Conservation (phyloP, 441 rosid species). For the Biscutella auriculata region DNA sequence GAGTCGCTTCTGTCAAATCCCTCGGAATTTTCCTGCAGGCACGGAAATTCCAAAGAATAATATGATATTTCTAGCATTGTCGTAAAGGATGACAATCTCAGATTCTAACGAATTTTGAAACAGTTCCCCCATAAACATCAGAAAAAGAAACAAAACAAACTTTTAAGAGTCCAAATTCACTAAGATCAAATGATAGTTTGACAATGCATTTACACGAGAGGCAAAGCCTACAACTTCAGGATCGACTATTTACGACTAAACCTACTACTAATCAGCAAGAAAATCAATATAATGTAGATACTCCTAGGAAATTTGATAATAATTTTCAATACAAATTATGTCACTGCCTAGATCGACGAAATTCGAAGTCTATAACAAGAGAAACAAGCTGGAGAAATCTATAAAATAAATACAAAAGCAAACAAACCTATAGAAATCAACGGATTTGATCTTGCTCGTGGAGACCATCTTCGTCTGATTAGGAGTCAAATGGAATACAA, state of each 20-base stretch:
- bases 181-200: neutral
- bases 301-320: neutral
- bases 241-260: slow-evolving; percentile 8
- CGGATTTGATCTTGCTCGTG: slow-evolving; percentile 74
- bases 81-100: slow-evolving; percentile 6
- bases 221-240: slow-evolving; percentile 2
- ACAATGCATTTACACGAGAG: neutral
- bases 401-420: neutral
- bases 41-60: neutral
- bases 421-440: slow-evolving; percentile 81
- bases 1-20: slow-evolving; percentile 94
- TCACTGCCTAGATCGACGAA: slow-evolving; percentile 12
- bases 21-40: slow-evolving; percentile 87
- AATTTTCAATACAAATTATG: neutral
- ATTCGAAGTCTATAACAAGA: neutral
- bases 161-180: neutral
- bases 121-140: too few species aligned
- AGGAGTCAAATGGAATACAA: slow-evolving; percentile 3
- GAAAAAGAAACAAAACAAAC: neutral
- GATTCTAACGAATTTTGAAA: neutral
- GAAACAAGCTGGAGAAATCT: neutral
- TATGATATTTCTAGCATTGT: neutral
- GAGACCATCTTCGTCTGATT: slow-evolving; percentile 49
- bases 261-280: neutral
- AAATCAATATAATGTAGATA: neutral